Base-by-base conservation (phyloP, 2,329 filamentous ascomycete genomes). In the Dothistroma pini region DNA sequence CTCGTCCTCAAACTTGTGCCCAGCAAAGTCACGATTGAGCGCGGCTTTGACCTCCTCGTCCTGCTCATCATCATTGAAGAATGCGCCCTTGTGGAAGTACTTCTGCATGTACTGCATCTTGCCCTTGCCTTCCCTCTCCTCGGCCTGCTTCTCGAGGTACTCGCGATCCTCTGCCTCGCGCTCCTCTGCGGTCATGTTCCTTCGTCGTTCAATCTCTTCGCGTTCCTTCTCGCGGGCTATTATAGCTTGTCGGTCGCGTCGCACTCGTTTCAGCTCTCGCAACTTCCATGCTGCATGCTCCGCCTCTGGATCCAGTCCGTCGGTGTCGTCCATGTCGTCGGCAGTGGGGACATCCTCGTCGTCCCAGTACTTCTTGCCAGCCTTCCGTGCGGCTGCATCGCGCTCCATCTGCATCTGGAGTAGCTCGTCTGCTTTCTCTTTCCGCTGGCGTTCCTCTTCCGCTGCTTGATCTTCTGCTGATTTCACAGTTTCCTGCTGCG, bases 1-100 rank as follows among this genome's bases (percentile, higher is more conserved):
- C 63, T 97, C 91, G 74, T 97, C 93, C 54, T 84, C 86, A 68
- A 95, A 96, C 55, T 85, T 81, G 1, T 88, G 85, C 14, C 93
- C 93, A 86, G 96, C 96, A 66, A 97, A 82, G 72, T 97, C 90
- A 52, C 95, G 83, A 72, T 88, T 84, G 65, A 90, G 87, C 38
- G 96, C 80, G 0, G 89, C 90, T 51, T 97, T 80, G 0, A 91
- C 90, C 64, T 90, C 86, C 56, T 87, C 83, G 31, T 75, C 70
- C 44, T 72, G 65, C 21, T 70, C 70, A 69, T 96, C 90, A 56
- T 93, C 91, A 67, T 89, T 89, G 80, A 91, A 97, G 79, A 97
- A 99, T 16, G 95, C 95, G 54, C 95, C 95, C 78, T 93, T 93
- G 81, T 99, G 95, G 76, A 91, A 93, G 79, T 97, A 99, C 74